Base-by-base conservation (phyloP, 805 yeast genomes). In the Blastobotrys mokoenaii region DNA sequence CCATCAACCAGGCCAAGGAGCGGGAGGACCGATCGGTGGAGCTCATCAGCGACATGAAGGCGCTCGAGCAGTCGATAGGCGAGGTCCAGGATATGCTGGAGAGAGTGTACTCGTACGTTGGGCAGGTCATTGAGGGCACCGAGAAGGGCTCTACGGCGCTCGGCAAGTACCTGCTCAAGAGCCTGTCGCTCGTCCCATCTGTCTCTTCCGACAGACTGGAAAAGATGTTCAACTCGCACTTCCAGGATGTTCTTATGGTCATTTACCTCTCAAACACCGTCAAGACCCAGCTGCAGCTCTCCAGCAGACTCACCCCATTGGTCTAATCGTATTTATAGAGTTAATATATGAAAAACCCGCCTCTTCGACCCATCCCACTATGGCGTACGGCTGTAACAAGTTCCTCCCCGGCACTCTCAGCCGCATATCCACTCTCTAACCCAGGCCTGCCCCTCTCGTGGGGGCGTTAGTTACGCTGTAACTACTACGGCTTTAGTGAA, bases 181-280 rank as follows among this genome's bases (percentile, higher is more conserved):
- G 58, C 17, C 53, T 70, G 45, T 53, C 67, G 20, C 52, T 62
- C 41, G 58, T 65, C 17, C 73, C 74, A 11, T 57, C 60, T 33
- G 50, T 64, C 1, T 71, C 76, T 51, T 56, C 71, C 51, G 77
- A 74, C 38, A 71, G 72, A 42, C 70, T 83, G 56, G 77, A 76
- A 59, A 65, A 71, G 51, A 72, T 79, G 50, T 79, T 85, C 71
- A 78, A 77, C 60, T 72, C 76, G 32, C 88, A 84, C 62, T 71
- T 81, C 60, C 87, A 84, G 63, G 95, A 87, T 57, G 79, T 86
- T 37, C 71, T 84, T 50, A 77, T 86, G 79, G 75, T 87, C 51
- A 90, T 84, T 61, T 84, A 82, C 61, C 73, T 87, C 65, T 82
- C 95, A 46, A 79, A 82, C 54, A 84, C 93, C 45, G 79, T 87